phyloP scores from a whole-genome alignment of 768 basidiomycete species.

The Pisolithus albus region DNA sequence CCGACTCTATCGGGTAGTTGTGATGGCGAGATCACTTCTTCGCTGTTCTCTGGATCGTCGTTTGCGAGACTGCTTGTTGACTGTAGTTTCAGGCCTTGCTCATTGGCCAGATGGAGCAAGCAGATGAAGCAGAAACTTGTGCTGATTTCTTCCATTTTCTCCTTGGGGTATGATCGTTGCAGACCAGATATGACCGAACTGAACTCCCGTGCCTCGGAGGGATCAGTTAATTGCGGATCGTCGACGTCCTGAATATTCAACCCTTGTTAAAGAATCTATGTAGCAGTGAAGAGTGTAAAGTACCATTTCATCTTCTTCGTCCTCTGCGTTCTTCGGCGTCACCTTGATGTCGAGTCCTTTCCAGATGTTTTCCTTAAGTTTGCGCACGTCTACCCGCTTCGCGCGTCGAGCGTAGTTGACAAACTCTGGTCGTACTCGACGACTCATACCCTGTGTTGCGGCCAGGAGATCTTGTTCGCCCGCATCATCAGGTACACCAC shows the following conservation, averaged over 20 bases:
- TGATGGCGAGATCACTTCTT: conserved; percentile 26
- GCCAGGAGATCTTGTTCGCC: conserved; percentile 87
- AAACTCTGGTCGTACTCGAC: conserved; percentile 77
- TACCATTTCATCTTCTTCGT: conserved; percentile 52
- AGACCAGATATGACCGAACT: conserved; percentile 78
- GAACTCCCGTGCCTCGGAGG: conserved; percentile 62
- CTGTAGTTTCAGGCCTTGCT: conserved; percentile 86
- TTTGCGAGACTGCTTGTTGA: conserved; percentile 31
- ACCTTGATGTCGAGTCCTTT: conserved; percentile 78
- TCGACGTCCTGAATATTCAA: conserved; percentile 46
- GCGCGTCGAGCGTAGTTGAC: conserved; percentile 95
- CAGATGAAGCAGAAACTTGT: conserved; percentile 99
- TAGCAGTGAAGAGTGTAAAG: conserved; percentile 6
- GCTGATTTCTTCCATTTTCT: conserved; percentile 97
- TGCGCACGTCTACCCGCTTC: conserved; percentile 93
- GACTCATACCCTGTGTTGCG: conserved; percentile 66
- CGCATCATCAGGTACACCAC: conserved; percentile 44
- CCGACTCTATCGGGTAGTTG: conserved; percentile 47
- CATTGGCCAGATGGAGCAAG: conserved; percentile 91
- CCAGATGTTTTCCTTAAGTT: conserved; percentile 98
- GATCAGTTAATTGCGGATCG: conserved; percentile 47
- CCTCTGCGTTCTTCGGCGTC: conserved; percentile 24
- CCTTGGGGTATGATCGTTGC: conserved; percentile 74
- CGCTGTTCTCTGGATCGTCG: conserved; percentile 27
- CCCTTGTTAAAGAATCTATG: not conserved